Percentiles rank a stretch among this genome's conserved stretches.
These are phyloP conservation scores for Pezicula radicicola DNA, from an alignment of 2,329 filamentous ascomycete genomes.

Conservation along the genomic window DNA sequence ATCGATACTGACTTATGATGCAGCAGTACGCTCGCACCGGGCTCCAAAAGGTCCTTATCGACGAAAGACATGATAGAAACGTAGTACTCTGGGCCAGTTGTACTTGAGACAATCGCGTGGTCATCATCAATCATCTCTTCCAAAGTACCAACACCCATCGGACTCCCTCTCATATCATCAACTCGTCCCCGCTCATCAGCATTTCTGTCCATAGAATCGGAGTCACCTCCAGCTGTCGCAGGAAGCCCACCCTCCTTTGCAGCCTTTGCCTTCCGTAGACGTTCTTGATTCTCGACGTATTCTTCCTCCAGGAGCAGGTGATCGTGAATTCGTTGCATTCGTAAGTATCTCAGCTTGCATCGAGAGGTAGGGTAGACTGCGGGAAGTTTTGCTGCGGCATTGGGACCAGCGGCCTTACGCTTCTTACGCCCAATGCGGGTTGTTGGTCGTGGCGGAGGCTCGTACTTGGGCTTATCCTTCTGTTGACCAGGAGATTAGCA, in stretches of 20 bases:
- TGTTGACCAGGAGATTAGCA: slow-evolving; percentile 36
- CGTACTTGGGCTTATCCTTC: slow-evolving; percentile 99
- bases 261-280: slow-evolving; percentile 85
- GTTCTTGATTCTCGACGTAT: slow-evolving; percentile 98
- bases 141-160: slow-evolving; percentile 96
- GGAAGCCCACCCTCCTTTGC: slow-evolving; percentile 67
- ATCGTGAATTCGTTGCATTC: slow-evolving; percentile 98
- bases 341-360: slow-evolving; percentile 94
- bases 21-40: slow-evolving; percentile 88
- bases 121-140: slow-evolving; percentile 99
- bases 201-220: slow-evolving; percentile 77
- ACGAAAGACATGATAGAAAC: slow-evolving; percentile 99
- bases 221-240: slow-evolving; percentile 55
- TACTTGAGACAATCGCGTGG: slow-evolving; percentile 96
- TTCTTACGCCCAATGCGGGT: slow-evolving; percentile 98
- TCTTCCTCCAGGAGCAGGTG: slow-evolving; percentile 96
- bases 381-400: slow-evolving; percentile 92
- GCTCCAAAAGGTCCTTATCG: slow-evolving; percentile 96
- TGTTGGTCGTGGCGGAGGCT: slow-evolving; percentile 93
- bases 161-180: slow-evolving; percentile 97
- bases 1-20: slow-evolving; percentile 99
- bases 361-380: slow-evolving; percentile 91
- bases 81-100: slow-evolving; percentile 97
- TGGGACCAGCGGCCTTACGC: slow-evolving; percentile 91
- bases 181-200: slow-evolving; percentile 93